phyloP scores from a whole-genome alignment of 2,329 filamentous ascomycete genomes.

The Stachybotrys chartarum region DNA sequence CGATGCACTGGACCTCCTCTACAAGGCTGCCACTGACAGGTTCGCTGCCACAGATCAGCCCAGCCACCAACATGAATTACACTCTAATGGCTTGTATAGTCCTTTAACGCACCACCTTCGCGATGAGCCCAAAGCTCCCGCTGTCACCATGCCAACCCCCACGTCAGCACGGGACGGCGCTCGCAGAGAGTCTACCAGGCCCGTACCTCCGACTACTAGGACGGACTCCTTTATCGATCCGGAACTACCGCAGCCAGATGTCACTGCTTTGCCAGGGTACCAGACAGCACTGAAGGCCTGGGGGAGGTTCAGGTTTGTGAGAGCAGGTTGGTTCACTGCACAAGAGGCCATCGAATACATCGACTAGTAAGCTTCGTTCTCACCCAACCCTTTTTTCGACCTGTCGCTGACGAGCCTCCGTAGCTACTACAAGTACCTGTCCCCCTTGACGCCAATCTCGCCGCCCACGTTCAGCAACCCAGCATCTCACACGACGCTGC shows the following conservation, averaged over 20 bases:
- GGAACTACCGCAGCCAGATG: conserved; percentile 33
- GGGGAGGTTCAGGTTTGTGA: conserved; percentile 89
- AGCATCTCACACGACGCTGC: conserved; percentile 68
- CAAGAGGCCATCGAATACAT: conserved; percentile 91
- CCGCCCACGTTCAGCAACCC: conserved; percentile 83
- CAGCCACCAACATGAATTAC: not conserved
- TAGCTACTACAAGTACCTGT: conserved; percentile 85
- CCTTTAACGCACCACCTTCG: conserved; percentile 15
- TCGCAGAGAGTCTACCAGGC: conserved; percentile 7
- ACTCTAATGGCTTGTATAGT: conserved; percentile 6
- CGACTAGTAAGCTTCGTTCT: conserved; percentile 61
- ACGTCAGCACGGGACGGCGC: conserved; percentile 10
- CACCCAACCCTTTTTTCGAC: not conserved
- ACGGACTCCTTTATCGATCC: conserved; percentile 38
- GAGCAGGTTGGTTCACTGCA: conserved; percentile 92
- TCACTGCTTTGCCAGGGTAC: conserved; percentile 47
- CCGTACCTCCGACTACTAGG: conserved; percentile 9
- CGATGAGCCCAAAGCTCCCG: conserved; percentile 11
- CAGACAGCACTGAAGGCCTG: conserved; percentile 76
- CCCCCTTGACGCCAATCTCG: conserved; percentile 87
- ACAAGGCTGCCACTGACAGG: conserved; percentile 72
- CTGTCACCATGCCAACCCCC: conserved; percentile 8
- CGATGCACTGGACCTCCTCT: conserved; percentile 84
- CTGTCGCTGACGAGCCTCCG: not conserved
- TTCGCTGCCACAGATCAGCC: conserved; percentile 20